phyloP scores from a whole-genome alignment of 352 stramenopile species.

The Phytophthora idaei region DNA sequence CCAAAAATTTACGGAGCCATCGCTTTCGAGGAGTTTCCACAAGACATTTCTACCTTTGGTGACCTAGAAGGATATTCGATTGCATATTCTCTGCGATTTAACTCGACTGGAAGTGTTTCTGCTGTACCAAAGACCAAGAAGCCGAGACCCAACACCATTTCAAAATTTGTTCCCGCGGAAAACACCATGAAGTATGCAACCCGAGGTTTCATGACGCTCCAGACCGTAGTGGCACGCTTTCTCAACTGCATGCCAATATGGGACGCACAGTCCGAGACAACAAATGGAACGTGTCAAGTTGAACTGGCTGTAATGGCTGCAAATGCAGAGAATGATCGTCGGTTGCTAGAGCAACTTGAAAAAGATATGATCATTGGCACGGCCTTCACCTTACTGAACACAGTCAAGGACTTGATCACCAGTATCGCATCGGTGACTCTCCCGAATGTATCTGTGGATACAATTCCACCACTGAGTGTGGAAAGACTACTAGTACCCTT shows the following conservation, averaged over 20 bases:
- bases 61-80: slow-evolving; percentile 43
- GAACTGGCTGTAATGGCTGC: slow-evolving; percentile 35
- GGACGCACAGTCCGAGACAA: slow-evolving; percentile 37
- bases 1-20: slow-evolving; percentile 78
- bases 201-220: slow-evolving; percentile 73
- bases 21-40: slow-evolving; percentile 62
- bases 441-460: slow-evolving; percentile 32
- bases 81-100: slow-evolving; percentile 70
- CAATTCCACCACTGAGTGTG: slow-evolving; percentile 43
- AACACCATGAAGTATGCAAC: slow-evolving; percentile 57
- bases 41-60: slow-evolving; percentile 39
- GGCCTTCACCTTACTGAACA: slow-evolving; percentile 37
- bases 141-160: slow-evolving; percentile 16
- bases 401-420: slow-evolving; percentile 22
- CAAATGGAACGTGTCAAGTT: slow-evolving; percentile 52
- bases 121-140: slow-evolving; percentile 56
- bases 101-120: slow-evolving; percentile 54
- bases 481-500: slow-evolving; percentile 49
- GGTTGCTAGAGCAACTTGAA: slow-evolving; percentile 53
- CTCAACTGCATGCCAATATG: slow-evolving; percentile 71
- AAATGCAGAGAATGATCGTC: slow-evolving; percentile 33
- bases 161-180: slow-evolving; percentile 18
- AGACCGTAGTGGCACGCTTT: slow-evolving; percentile 68
- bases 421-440: slow-evolving; percentile 11
- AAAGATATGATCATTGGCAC: slow-evolving; percentile 62